Percentiles rank a stretch among this genome's conserved stretches.
These are phyloP conservation scores for Penicillium mononematosum DNA, from an alignment of 495 filamentous ascomycete genomes.

Conservation along the genomic window DNA sequence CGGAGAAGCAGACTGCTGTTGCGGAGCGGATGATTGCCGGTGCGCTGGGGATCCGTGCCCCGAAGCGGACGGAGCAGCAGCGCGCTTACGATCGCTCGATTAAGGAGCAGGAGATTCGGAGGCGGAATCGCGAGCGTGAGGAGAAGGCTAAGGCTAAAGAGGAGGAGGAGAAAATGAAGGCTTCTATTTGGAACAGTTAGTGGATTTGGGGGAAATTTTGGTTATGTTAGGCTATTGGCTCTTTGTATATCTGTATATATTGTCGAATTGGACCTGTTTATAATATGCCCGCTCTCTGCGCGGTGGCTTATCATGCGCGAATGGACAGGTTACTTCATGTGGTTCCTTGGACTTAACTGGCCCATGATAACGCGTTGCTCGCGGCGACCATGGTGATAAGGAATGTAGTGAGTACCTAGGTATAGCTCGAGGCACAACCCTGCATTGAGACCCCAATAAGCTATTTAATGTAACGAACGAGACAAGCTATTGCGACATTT, in stretches of 20 bases:
- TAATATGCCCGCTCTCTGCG: conserved; percentile 3
- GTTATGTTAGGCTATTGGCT: conserved; percentile 11
- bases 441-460: neutral
- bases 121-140: conserved; percentile 69
- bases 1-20: conserved; percentile 90
- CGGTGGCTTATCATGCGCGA: neutral
- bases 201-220: neutral
- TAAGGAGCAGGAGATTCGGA: conserved; percentile 80
- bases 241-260: conserved; percentile 12
- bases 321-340: neutral
- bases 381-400: neutral
- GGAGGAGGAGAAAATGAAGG: conserved; percentile 68
- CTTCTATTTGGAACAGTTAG: conserved; percentile 80
- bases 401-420: neutral
- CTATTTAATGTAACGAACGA: neutral
- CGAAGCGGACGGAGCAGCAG: conserved; percentile 84
- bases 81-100: conserved; percentile 79
- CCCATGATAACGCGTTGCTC: neutral
- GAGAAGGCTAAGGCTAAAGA: conserved; percentile 60
- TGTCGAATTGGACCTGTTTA: conserved; percentile 1
- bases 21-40: conserved; percentile 88
- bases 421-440: neutral
- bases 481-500: neutral
- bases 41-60: conserved; percentile 78
- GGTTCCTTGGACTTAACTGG: neutral